Evolutionary conservation across 2,329 filamentous ascomycete species (phyloP).

Genomic region (Aspergillus brunneoviolaceus): DNA sequence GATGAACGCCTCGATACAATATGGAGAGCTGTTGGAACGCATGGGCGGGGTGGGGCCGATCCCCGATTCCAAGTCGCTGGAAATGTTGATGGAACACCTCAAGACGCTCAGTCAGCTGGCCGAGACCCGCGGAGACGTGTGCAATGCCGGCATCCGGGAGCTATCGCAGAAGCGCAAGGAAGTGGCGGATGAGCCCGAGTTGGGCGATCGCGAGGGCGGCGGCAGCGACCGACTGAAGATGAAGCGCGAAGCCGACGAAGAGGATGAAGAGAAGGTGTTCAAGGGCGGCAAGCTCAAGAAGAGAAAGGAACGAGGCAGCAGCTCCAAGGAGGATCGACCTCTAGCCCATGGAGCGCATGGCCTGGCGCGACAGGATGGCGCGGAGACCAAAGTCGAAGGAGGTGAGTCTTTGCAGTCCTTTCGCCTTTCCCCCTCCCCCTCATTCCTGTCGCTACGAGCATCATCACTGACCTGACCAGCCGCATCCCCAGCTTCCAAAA

Average conservation of each 20-base stretch:
- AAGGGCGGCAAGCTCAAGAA: conserved; percentile 70
- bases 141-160: conserved; percentile 60
- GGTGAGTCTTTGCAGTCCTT: conserved; percentile 28
- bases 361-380: conserved; percentile 63
- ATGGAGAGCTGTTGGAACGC: conserved; percentile 59
- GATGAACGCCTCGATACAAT: conserved; percentile 50
- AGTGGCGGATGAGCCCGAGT: conserved; percentile 52
- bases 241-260: conserved; percentile 47
- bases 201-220: conserved; percentile 36
- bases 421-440: background rate
- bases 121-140: conserved; percentile 56
- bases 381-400: conserved; percentile 59
- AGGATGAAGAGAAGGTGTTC: conserved; percentile 48
- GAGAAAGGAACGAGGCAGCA: conserved; percentile 66
- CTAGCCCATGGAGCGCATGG: conserved; percentile 63
- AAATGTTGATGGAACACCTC: conserved; percentile 54
- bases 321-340: conserved; percentile 60
- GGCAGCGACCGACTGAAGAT: conserved; percentile 49
- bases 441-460: background rate
- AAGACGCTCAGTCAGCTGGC: conserved; percentile 58
- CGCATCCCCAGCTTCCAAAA: conserved; percentile 41
- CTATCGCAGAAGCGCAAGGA: conserved; percentile 59
- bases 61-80: conserved; percentile 48
- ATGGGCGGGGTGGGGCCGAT: conserved; percentile 50
- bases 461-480: conserved; percentile 21